These are phyloP conservation scores for Kwoniella newhampshirensis DNA, from an alignment of 768 basidiomycete species.

Conservation along the genomic window DNA sequence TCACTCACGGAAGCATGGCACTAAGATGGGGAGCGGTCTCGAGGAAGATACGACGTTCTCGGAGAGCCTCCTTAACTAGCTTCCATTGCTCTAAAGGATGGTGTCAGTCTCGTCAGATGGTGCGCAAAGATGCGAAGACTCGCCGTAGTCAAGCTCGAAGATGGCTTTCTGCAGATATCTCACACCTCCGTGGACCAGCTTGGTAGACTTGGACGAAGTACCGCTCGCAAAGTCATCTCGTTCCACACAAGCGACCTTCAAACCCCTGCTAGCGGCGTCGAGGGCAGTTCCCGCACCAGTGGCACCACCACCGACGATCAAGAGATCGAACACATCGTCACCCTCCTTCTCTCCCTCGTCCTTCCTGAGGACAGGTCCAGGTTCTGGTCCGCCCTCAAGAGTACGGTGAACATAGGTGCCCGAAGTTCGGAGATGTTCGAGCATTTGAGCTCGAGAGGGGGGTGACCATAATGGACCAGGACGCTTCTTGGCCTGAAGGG, in stretches of 20 bases:
- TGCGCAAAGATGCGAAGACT: conserved; percentile 55
- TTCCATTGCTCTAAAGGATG: conserved; percentile 58
- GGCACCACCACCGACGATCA: conserved; percentile 90
- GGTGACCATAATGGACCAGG: conserved; percentile 55
- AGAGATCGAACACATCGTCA: conserved; percentile 67
- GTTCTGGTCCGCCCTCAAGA: conserved; percentile 33
- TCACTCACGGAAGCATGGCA: conserved; percentile 70
- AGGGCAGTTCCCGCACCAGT: conserved; percentile 96
- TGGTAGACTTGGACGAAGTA: conserved; percentile 94
- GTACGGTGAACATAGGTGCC: conserved; percentile 40
- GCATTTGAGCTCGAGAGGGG: conserved; percentile 53
- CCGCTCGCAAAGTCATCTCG: conserved; percentile 88
- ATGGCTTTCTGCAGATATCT: conserved; percentile 96
- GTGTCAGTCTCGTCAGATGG: neutral
- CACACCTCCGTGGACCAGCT: conserved; percentile 96
- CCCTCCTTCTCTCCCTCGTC: conserved; percentile 52
- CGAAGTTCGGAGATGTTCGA: conserved; percentile 51
- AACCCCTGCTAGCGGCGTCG: conserved; percentile 85
- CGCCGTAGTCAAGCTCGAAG: conserved; percentile 91
- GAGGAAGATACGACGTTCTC: conserved; percentile 88
- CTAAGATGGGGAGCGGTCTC: conserved; percentile 93
- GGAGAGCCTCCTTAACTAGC: conserved; percentile 89
- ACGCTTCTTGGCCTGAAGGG: conserved; percentile 49
- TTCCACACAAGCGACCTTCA: conserved; percentile 91
- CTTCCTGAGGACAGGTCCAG: conserved; percentile 34